These are phyloP conservation scores for Zea luxurians DNA, from an alignment of 176 grass and related monocot species.

Conservation along the genomic window DNA sequence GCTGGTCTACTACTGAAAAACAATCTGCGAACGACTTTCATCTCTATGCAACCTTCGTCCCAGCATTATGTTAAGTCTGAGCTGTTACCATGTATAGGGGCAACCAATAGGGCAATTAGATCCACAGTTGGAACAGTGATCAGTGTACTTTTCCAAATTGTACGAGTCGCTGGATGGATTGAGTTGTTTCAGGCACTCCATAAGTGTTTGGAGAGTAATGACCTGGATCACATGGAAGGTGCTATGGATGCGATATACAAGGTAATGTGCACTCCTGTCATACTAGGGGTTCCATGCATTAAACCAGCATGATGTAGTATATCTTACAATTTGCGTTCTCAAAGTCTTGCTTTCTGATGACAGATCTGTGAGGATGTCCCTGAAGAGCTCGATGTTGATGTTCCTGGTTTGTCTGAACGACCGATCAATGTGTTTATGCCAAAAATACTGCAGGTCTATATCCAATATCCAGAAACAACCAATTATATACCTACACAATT, in stretches of 20 bases:
- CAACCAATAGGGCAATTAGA: slow-evolving; percentile 70
- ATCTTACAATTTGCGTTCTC: slow-evolving; percentile 27
- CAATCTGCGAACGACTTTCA: slow-evolving; percentile 65
- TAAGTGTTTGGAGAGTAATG: slow-evolving; percentile 81
- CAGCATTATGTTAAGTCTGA: slow-evolving; percentile 84
- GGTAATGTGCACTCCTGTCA: slow-evolving; percentile 43
- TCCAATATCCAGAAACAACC: background rate
- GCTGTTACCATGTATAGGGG: slow-evolving; percentile 80
- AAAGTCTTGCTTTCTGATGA: slow-evolving; percentile 14
- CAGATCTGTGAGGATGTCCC: slow-evolving; percentile 99
- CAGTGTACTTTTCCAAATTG: slow-evolving; percentile 88
- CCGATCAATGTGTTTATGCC: slow-evolving; percentile 95
- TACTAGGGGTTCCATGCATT: slow-evolving; percentile 2
- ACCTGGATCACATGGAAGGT: slow-evolving; percentile 96
- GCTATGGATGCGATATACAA: slow-evolving; percentile 98
- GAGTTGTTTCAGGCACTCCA: slow-evolving; percentile 84
- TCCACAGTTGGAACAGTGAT: slow-evolving; percentile 93
- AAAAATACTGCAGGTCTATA: slow-evolving; percentile 76
- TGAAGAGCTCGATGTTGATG: slow-evolving; percentile 89
- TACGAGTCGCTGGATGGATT: slow-evolving; percentile 75
- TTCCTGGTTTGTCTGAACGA: slow-evolving; percentile 81
- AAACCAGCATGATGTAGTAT: slow-evolving; percentile 9
- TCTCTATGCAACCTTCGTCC: slow-evolving; percentile 55
- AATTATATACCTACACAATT: background rate
- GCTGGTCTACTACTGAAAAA: slow-evolving; percentile 91